Percentiles rank a stretch among this genome's conserved stretches.
These are phyloP conservation scores for Erythrobasidium yunnanense DNA, from an alignment of 768 basidiomycete genomes.

Conservation along the genomic window DNA sequence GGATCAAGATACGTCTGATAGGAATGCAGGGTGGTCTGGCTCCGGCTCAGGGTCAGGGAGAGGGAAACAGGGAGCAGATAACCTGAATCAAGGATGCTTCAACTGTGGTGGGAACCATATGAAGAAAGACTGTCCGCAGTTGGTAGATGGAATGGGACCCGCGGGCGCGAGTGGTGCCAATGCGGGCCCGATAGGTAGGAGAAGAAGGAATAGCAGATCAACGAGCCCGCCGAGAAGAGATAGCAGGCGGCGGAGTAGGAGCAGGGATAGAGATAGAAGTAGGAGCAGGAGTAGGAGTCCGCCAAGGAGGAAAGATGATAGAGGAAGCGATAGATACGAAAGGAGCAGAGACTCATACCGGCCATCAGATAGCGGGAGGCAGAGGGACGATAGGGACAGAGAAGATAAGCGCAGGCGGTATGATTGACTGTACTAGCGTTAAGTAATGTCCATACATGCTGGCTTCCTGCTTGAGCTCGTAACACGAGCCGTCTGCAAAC, in stretches of 20 bases:
- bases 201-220: constrained; percentile 15
- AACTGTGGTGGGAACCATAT: constrained; percentile 60
- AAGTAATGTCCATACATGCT: no score
- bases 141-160: neutral
- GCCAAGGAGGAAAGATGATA: constrained; percentile 34
- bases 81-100: constrained; percentile 61
- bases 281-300: constrained; percentile 42
- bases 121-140: constrained; percentile 27
- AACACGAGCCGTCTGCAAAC: no score
- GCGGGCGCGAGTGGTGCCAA: neutral
- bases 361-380: constrained; percentile 2
- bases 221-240: constrained; percentile 34
- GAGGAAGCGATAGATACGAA: constrained; percentile 36
- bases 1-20: constrained; percentile 41
- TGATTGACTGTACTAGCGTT: constrained; percentile 1
- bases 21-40: constrained; percentile 32
- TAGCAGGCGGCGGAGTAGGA: neutral
- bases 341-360: constrained; percentile 43
- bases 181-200: constrained; percentile 5
- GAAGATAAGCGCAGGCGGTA: constrained; percentile 29
- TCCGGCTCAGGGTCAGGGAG: constrained; percentile 47
- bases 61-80: constrained; percentile 43
- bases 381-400: constrained; percentile 37
- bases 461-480: no score
- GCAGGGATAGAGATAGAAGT: constrained; percentile 9